phyloP scores from a whole-genome alignment of 306 rosid genomes.

The Hylodesmum podocarpum region DNA sequence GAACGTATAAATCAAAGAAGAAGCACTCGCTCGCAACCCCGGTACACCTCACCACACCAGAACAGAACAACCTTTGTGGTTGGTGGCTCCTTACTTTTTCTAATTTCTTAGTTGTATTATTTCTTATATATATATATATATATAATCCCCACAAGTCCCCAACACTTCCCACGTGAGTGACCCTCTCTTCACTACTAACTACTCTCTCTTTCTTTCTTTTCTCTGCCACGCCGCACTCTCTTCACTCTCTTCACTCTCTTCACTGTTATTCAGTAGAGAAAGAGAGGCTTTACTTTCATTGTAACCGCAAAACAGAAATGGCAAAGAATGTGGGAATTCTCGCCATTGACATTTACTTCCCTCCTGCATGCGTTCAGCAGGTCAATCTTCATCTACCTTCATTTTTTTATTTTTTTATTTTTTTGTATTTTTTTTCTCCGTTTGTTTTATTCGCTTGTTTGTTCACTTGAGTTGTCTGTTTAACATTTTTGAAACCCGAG shows the following conservation, averaged over 20 bases:
- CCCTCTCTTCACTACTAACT: background rate
- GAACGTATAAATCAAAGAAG: background rate
- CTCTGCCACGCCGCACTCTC: background rate
- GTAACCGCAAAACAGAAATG: conserved; percentile 41
- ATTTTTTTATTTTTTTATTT: too few species aligned
- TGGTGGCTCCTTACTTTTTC: too few species aligned
- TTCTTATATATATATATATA: background rate
- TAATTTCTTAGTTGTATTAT: background rate
- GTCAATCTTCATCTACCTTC: conserved; percentile 34
- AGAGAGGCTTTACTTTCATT: background rate
- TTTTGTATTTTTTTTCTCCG: too few species aligned
- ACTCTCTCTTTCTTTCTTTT: background rate
- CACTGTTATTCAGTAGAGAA: background rate
- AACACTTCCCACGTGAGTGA: conserved; percentile 37
- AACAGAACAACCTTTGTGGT: background rate
- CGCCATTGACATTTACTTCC: conserved; percentile 94
- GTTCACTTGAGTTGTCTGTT: background rate
- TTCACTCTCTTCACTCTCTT: too few species aligned
- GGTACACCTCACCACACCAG: background rate
- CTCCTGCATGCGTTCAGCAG: conserved; percentile 83
- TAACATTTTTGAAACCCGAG: background rate
- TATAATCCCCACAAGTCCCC: background rate
- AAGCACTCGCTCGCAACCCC: background rate
- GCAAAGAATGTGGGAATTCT: conserved; percentile 89
- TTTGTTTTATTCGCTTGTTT: background rate